A percentile compares a stretch with the other conserved stretches of the same genome.
These are phyloP conservation scores for Xanthoconium purpureum DNA, from an alignment of 768 basidiomycete species.

Conservation along the genomic window DNA sequence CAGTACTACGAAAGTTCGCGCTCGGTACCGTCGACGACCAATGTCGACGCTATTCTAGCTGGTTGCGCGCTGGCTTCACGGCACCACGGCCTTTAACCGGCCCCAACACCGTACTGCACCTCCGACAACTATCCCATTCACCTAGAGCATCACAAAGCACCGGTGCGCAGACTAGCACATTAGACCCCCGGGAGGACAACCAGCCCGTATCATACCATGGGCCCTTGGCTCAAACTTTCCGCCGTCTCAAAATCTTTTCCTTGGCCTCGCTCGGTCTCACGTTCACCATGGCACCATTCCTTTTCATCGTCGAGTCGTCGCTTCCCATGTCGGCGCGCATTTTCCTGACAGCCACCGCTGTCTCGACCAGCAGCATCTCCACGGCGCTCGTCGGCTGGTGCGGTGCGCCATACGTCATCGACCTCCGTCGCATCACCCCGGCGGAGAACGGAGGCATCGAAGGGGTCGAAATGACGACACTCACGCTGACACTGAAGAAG, in stretches of 20 bases:
- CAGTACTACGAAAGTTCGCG: constrained; percentile 5
- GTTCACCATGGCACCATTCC: constrained; percentile 67
- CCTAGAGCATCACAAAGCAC: constrained; percentile 3
- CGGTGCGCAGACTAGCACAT: neutral
- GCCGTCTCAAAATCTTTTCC: constrained; percentile 79
- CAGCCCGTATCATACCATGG: constrained; percentile 54
- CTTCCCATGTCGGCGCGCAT: constrained; percentile 68
- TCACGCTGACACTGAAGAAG: constrained; percentile 55
- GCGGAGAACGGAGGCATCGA: constrained; percentile 44
- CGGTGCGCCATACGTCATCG: constrained; percentile 70
- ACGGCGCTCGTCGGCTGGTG: constrained; percentile 72
- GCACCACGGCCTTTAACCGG: neutral
- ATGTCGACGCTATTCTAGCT: constrained; percentile 7
- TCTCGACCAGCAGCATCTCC: constrained; percentile 70
- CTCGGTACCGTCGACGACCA: neutral
- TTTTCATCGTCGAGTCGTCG: constrained; percentile 76
- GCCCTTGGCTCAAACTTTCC: constrained; percentile 70
- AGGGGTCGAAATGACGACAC: constrained; percentile 68
- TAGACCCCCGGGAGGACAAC: constrained; percentile 3
- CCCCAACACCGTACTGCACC: neutral
- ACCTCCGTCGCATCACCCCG: constrained; percentile 50
- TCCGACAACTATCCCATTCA: constrained; percentile 15
- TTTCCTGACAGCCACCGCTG: constrained; percentile 64
- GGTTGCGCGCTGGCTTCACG: neutral
- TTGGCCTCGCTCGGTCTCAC: constrained; percentile 73